A percentile compares a stretch with the other conserved stretches of the same genome.
These are phyloP conservation scores for Clonostachys rhizophaga DNA, from an alignment of 2,329 filamentous ascomycete genomes.

Conservation along the genomic window DNA sequence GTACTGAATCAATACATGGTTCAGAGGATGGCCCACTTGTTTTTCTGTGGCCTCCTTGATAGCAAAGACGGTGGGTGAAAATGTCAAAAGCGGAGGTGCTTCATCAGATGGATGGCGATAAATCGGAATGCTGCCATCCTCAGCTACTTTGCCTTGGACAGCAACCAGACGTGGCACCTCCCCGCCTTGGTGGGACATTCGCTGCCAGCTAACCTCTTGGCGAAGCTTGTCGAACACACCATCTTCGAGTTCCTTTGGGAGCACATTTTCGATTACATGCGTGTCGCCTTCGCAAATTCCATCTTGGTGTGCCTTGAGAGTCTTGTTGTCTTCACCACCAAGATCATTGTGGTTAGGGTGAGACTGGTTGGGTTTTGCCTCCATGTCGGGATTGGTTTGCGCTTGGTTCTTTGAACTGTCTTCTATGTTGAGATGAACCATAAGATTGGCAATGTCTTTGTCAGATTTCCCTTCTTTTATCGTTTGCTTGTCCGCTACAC, in stretches of 20 bases:
- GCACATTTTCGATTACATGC: conserved; percentile 63
- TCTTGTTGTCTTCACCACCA: too few relatives aligned
- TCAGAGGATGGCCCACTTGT: conserved; percentile 72
- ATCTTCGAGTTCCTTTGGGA: conserved; percentile 51
- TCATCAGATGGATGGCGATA: conserved; percentile 94
- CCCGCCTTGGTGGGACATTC: conserved; percentile 88
- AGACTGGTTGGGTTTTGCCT: too few relatives aligned
- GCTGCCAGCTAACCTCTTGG: conserved; percentile 79
- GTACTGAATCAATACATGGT: conserved; percentile 88
- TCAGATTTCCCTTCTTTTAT: too few relatives aligned
- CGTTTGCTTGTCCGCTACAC: too few relatives aligned
- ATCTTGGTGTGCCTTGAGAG: too few relatives aligned
- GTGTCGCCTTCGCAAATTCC: conserved; percentile 77
- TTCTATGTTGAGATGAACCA: too few relatives aligned
- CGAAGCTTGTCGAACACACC: conserved; percentile 66
- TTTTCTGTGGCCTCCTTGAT: conserved; percentile 68
- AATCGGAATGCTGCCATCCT: conserved; percentile 75
- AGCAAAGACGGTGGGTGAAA: conserved; percentile 66
- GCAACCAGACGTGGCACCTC: conserved; percentile 89
- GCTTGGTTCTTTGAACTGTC: too few relatives aligned
- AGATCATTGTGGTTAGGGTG: too few relatives aligned
- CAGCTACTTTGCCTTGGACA: conserved; percentile 70
- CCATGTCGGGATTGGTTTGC: too few relatives aligned
- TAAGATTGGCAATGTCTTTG: too few relatives aligned
- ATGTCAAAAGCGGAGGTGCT: conserved; percentile 70